Evolutionary conservation across 1,284 basidiomycete species (phyloP), one percentile per base, ranked within the genome.

Genomic region (Jaminaea rosea): DNA sequence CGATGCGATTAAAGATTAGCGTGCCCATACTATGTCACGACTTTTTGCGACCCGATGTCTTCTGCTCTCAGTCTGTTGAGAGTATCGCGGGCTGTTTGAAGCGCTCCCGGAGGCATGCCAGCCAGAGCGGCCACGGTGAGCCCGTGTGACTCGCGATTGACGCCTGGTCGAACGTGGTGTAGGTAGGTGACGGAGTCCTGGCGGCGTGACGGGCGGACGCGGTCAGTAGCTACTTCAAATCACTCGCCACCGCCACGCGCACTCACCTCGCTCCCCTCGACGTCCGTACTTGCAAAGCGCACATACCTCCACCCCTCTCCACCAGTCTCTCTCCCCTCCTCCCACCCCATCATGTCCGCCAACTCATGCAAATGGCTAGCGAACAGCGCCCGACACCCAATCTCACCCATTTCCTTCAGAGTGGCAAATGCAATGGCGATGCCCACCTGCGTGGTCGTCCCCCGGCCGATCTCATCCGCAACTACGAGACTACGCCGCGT

Each of bases 341-440:
- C 57, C 4, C 47, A 51, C 5, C 55, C 52, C 15, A 76, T 48
- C 81, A 97, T 84, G 59, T 88, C 84, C 1, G 85, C 85, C 10
- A 98, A 77, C 67, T 96, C 90, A 72, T 97, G 90, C 67, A 96
- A 96, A 75, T 98, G 93, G 10, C 93, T 98, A 2, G 94, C 93
- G 69, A 98, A 98, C 24, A 98, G 77, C 1, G 87, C 82, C 21
- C 90, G 82, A 70, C 87, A 90, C 48, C 79, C 77, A 66, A 88
- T 90, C n/a, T 81, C 76, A 39, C 86, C 77, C 13, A 98, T 80
- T 67, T 93, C 84, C 67, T 91, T 83, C 11, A 94, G 78, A 1
- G 90, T 84, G 0, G 89, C 87, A 72, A 89, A 97, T 1, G 92
- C 91, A 44, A 98, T 89, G 0, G 91, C 86, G 15, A 97, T 76